These are phyloP conservation scores for Colletotrichum caudatum DNA, from an alignment of 2,329 filamentous ascomycete genomes.

Conservation along the genomic window DNA sequence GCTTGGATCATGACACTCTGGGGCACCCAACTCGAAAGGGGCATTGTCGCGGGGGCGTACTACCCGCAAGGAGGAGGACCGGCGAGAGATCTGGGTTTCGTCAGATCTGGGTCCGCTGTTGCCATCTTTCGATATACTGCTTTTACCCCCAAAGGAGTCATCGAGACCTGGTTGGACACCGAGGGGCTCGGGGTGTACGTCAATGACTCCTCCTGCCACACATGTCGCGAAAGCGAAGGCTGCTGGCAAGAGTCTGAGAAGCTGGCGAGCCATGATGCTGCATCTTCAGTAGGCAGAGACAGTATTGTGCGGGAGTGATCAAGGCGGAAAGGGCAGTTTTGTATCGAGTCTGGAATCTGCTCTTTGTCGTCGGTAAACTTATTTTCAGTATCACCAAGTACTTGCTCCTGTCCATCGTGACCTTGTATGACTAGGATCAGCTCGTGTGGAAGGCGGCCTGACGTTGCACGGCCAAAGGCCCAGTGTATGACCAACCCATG, in stretches of 20 bases:
- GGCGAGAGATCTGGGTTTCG: slow-evolving; percentile 48
- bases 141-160: background rate
- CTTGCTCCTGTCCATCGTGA: background rate
- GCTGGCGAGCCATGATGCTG: background rate
- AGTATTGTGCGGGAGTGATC: too few species aligned
- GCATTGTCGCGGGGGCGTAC: background rate
- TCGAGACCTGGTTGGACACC: background rate
- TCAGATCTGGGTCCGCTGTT: background rate
- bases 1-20: background rate
- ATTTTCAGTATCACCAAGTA: fast-evolving
- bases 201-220: background rate
- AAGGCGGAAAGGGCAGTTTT: background rate
- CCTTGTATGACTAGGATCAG: too few species aligned
- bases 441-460: too few species aligned
- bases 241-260: too few species aligned
- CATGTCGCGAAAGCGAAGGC: background rate
- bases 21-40: background rate
- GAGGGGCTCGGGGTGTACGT: background rate
- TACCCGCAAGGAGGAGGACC: background rate
- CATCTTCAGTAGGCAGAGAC: too few species aligned
- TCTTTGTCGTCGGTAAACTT: background rate
- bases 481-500: background rate
- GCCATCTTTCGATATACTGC: too few species aligned
- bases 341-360: too few species aligned
- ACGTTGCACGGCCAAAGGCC: background rate